phyloP scores from a whole-genome alignment of 2,329 filamentous ascomycete species.

The Tolypocladium pustulatum region DNA sequence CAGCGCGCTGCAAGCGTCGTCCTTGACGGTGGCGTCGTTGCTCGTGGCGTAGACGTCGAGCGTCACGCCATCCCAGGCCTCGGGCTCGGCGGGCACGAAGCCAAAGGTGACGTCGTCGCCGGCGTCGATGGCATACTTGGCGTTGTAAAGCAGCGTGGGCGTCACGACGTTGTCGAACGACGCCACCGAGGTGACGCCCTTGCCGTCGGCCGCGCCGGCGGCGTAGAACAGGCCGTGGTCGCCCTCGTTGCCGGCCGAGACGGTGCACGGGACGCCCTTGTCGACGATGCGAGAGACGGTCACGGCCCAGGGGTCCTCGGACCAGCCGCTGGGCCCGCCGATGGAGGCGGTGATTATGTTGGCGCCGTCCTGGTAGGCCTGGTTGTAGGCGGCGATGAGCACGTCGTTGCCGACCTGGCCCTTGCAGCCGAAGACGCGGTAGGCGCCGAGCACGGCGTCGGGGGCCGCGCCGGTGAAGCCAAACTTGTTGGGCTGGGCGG shows the following conservation, averaged over 20 bases:
- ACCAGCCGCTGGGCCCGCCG: slow-evolving; percentile 40
- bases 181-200: slow-evolving; percentile 35
- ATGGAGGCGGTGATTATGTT: slow-evolving; percentile 47
- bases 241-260: slow-evolving; percentile 43
- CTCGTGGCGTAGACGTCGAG: slow-evolving; percentile 39
- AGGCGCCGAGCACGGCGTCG: slow-evolving; percentile 44
- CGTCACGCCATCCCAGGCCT: slow-evolving; percentile 31
- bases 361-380: slow-evolving; percentile 48
- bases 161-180: slow-evolving; percentile 37
- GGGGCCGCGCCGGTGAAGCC: slow-evolving; percentile 49
- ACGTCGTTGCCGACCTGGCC: slow-evolving; percentile 43
- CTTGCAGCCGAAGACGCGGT: slow-evolving; percentile 45
- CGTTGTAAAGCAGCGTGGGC: slow-evolving; percentile 30
- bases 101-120: slow-evolving; percentile 26
- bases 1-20: slow-evolving; percentile 41
- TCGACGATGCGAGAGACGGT: slow-evolving; percentile 41
- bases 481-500: slow-evolving; percentile 40
- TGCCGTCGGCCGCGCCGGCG: slow-evolving; percentile 35
- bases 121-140: slow-evolving; percentile 28
- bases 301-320: slow-evolving; percentile 38
- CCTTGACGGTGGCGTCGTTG: slow-evolving; percentile 34
- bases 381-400: slow-evolving; percentile 47
- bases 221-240: slow-evolving; percentile 36
- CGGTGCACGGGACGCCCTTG: slow-evolving; percentile 39
- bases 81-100: slow-evolving; percentile 29